phyloP scores from a whole-genome alignment of 108 stramenopile species.

The Nitzschia sp. region DNA sequence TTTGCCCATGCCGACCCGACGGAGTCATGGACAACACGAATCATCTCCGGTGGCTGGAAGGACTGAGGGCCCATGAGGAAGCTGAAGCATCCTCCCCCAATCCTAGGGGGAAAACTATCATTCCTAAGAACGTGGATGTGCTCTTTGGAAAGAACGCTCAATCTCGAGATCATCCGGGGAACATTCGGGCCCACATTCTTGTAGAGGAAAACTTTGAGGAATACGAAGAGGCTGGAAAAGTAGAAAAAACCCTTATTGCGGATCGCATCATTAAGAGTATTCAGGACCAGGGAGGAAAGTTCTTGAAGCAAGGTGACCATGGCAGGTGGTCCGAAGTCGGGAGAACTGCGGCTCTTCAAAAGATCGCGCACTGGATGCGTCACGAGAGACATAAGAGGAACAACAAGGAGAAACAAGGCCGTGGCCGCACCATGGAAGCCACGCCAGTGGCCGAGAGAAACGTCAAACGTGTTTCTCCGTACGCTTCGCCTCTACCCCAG shows the following conservation, averaged over 20 bases:
- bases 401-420: too few species aligned
- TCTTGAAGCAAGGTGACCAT: constrained; percentile 6
- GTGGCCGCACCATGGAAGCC: too few species aligned
- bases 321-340: constrained; percentile 10
- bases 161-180: constrained; percentile 11
- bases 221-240: constrained; percentile 20
- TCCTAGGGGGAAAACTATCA: neutral
- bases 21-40: neutral
- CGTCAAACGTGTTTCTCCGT: too few species aligned
- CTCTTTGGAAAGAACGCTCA: constrained; percentile 25
- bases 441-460: too few species aligned
- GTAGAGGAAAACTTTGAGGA: constrained; percentile 15
- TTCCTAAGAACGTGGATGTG: constrained; percentile 25
- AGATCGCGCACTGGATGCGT: constrained; percentile 14
- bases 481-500: too few species aligned
- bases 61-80: constrained; percentile 8
- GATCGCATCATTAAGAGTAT: constrained; percentile 12
- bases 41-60: constrained; percentile 20
- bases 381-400: too few species aligned
- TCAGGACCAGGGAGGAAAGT: constrained; percentile 13
- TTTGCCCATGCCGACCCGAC: neutral
- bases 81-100: neutral
- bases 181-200: constrained; percentile 9
- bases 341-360: neutral
- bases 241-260: constrained; percentile 24